Evolutionary conservation across 2,329 filamentous ascomycete genomes (phyloP), one percentile per base, ranked within the genome.

Genomic region (Fusarium irregulare): DNA sequence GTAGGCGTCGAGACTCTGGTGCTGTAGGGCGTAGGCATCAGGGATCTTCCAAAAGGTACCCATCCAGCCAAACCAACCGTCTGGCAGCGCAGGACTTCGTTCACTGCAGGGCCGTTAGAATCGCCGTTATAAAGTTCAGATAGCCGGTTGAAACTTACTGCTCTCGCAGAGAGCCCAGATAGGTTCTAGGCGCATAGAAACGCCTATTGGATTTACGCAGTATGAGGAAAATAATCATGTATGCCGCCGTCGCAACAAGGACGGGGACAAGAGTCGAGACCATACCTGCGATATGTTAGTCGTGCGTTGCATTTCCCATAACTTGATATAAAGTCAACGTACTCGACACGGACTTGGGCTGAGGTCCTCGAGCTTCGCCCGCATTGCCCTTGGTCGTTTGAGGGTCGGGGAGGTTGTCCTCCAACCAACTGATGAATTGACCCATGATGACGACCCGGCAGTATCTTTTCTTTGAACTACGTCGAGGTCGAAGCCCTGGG

Each of bases 1-100:
- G 78, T 94, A 98, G 32, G 92, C 90, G 78, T 98, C 95, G 68
- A 98, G 87, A 4, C 93, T 94, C 78, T 94, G 92, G 80, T 97
- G 93, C 72, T 94, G 92, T 42, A 98, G 87, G 27, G 94, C 87
- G 74, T 93, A 96, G 63, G 89, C 89, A 79, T 98, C 94, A 8
- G 86, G 84, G 48, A 89, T 80, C 73, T 86, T 87, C 81, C 87
- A 87, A 79, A 92, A 89, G 12, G 86, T 82, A 42, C 79, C 79
- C 66, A 92, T 80, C 90, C 90, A 92, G 73, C 86, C 84, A 75
- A 90, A 84, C 53, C 87, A 78, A 45, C 89, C 88, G n/a, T 76
- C 81, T 4, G 88, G 85, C 3, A 89, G 82, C 18, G 81, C 77
- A 2, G 86, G 86, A 50, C 86, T 87, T 37, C 88, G 86, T 73